These are phyloP conservation scores for Aspergillus caelatus DNA, from an alignment of 2,329 filamentous ascomycete species.

Conservation along the genomic window DNA sequence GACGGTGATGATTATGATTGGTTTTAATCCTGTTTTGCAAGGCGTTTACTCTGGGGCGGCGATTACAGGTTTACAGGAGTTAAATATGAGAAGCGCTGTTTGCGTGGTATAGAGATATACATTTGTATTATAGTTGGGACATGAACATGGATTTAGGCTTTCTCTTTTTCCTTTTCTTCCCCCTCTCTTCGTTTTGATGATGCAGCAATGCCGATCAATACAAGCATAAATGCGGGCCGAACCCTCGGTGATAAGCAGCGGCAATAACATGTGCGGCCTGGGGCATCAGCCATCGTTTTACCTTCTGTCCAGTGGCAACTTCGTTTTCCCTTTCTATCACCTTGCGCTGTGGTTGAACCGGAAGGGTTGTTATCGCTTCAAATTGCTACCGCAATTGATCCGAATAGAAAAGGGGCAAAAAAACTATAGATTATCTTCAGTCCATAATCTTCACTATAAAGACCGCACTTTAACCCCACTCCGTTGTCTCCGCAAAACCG, in stretches of 20 bases:
- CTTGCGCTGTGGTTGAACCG: background rate
- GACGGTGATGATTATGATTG: slow-evolving; percentile 30
- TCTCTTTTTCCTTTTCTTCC: background rate
- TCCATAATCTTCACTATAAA: background rate
- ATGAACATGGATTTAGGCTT: background rate
- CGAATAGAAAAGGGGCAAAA: background rate
- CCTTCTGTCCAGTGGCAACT: background rate
- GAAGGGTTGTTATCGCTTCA: background rate
- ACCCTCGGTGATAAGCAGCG: background rate
- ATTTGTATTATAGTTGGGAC: background rate
- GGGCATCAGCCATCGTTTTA: slow-evolving; percentile 10
- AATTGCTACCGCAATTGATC: background rate
- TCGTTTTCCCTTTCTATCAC: background rate
- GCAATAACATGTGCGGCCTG: slow-evolving; percentile 14
- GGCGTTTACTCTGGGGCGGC: background rate
- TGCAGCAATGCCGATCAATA: background rate
- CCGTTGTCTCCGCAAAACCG: slow-evolving; percentile 1
- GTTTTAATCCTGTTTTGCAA: slow-evolving; percentile 20
- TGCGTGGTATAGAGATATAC: background rate
- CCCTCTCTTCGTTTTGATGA: too few species aligned
- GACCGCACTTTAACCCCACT: slow-evolving; percentile 3
- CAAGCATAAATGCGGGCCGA: background rate
- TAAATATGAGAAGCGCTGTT: background rate
- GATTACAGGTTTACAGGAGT: background rate
- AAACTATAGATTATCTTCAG: background rate